Evolutionary conservation across 2,329 filamentous ascomycete species (phyloP), one percentile per base, ranked within the genome.

Genomic region (Aspergillus carbonarius): DNA sequence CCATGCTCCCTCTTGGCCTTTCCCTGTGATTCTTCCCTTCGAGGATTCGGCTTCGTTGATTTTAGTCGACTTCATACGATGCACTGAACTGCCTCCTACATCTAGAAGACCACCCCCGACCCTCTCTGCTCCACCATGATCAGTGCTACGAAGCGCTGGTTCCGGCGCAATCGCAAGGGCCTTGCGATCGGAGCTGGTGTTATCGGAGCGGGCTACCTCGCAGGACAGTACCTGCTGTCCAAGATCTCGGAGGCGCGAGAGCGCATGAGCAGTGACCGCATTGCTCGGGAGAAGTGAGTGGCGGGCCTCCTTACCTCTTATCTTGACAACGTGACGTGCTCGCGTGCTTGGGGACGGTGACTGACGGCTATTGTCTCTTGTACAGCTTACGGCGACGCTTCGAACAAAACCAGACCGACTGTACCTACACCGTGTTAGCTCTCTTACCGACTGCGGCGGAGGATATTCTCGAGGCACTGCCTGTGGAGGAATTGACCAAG

Each of bases 331-430:
- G 37, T 42, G 18, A 59, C 42, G 10, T 54, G 54, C 53, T 63
- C 57, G 60, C 46, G 58, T 65, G 58, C 54, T 61, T 47, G 48
- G 30, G 23, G 20, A 56, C 39, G 34, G 54, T 53, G 32, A 53
- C 58, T 63, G 57, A 63, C 63, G 15, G n/a, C 32, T n/a, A 30
- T 42, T n/a, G 23, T 25, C n/a, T 23, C 40, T 48, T 32, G 27
- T 35, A 20, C 69, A 98, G 93, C 76, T 85, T 99, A 61, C 92
- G 93, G 53, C 90, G 95, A 59, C 90, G 95, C 71, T 99, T 99
- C 78, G 92, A 98, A 76, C 95, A 99, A 78, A 99, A 99, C 76
- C 95, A 99, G 74, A 93, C 96, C 74, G 95, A 99, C 77, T 99
- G 95, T 78, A 97, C 93, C 49, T 97, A 96, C 74, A 99, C 95